Evolutionary conservation across 257 asterid genomes (phyloP), one percentile per base, ranked within the genome.

Genomic region (Plectranthus barbatus): DNA sequence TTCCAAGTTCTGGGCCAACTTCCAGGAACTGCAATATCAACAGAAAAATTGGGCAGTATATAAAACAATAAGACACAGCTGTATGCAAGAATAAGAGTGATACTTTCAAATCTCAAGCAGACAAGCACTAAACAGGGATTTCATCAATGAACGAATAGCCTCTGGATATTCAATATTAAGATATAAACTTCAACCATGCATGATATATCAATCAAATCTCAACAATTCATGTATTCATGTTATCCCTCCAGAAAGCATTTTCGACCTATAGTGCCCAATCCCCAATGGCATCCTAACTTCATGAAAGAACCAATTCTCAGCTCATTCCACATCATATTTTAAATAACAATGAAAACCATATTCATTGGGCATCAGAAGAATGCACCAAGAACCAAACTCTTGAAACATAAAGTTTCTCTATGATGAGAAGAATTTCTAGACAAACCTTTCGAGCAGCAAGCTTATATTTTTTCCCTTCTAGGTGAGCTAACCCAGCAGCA

Each of bases 401-500:
- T 26, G 54, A 13, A 49, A 40, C 60, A 73, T 19, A 72, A 21
- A 29, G 14, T 33, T 56, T 47, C 41, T 46, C 31, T 2, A 40
- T 37, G 53, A 70, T 2, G 31, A 1, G 9, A 18, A 42, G 12
- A 63, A 26, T 36, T 39, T 39, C 50, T 31, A 71, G 54, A 42
- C 90, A 68, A 62, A 90, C 99, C 99, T 87, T 93, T 50, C 97
- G 90, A 69, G 97, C 99, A 77, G 99, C 95, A 67, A 81, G 95
- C 79, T 93, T 93, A 74, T 93, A 93, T 56, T 90, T 85, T 68
- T 59, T 85, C 66, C 88, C 75, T 67, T 90, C 97, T 41, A 93
- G 73, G 60, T 87, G 82, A 34, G 97, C 94, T 81, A 93, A 81
- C 42, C 97, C 99, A 71, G 95, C 92, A 56, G 97, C 94, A 72